Percentiles rank a stretch among this genome's conserved stretches.
Conservation (phyloP, 768 basidiomycete genomes). For the Sporobolomyces pararoseus region DNA sequence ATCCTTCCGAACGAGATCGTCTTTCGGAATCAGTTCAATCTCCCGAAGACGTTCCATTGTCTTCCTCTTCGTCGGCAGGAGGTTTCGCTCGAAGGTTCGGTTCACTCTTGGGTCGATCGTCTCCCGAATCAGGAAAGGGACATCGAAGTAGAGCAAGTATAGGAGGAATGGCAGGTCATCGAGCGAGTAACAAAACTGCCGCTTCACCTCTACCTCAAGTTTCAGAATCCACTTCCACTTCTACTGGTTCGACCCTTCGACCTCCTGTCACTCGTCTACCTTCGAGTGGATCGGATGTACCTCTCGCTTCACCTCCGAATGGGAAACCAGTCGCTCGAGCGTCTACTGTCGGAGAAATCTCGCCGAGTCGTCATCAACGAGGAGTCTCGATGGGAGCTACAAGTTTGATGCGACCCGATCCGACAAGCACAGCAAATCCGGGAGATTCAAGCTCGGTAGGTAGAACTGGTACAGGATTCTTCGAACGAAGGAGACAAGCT, state of each 20-base stretch:
- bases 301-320: constrained; percentile 28
- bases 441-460: constrained; percentile 19
- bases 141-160: constrained; percentile 40
- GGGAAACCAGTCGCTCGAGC: constrained; percentile 35
- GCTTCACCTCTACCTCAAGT: constrained; percentile 40
- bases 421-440: not conserved
- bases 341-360: constrained; percentile 35
- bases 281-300: constrained; percentile 25
- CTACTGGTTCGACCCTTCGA: constrained; percentile 7
- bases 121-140: constrained; percentile 15
- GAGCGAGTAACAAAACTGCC: constrained; percentile 35
- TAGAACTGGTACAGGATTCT: constrained; percentile 15
- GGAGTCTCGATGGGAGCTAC: constrained; percentile 33
- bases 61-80: constrained; percentile 28
- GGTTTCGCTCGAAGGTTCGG: constrained; percentile 44
- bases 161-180: constrained; percentile 28
- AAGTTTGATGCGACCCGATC: not conserved
- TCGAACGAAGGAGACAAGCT: constrained; percentile 28
- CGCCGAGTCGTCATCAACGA: constrained; percentile 32
- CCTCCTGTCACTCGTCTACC: constrained; percentile 12
- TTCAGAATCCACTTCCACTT: constrained; percentile 16
- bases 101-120: constrained; percentile 43
- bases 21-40: constrained; percentile 4
- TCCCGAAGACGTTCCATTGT: constrained; percentile 37
- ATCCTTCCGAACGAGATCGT: constrained; percentile 7